phyloP scores from a whole-genome alignment of 2,329 filamentous ascomycete genomes.

The Alternaria atra region DNA sequence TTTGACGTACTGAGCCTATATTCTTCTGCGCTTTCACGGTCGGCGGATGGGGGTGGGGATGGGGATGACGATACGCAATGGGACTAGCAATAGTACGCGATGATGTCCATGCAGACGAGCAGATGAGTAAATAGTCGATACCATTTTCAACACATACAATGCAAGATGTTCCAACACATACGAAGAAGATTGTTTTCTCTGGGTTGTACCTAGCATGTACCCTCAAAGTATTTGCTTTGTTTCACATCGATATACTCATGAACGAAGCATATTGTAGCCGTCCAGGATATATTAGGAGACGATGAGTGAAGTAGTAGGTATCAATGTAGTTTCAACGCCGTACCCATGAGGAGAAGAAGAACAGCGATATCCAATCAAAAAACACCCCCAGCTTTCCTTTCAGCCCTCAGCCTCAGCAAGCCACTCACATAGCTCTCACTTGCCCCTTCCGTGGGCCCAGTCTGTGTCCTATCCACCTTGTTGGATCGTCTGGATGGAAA shows the following conservation, averaged over 20 bases:
- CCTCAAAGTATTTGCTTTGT: neutral
- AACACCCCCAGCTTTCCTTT: constrained; percentile 1
- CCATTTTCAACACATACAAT: constrained; percentile 9
- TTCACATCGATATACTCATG: neutral
- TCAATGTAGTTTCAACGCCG: constrained; percentile 18
- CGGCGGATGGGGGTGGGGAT: neutral
- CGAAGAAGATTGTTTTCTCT: neutral
- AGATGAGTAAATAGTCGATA: constrained; percentile 9
- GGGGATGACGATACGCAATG: neutral
- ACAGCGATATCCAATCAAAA: constrained; percentile 10
- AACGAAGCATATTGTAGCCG: neutral
- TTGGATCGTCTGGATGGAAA: neutral
- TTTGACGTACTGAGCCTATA: constrained; percentile 6
- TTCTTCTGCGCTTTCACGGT: neutral
- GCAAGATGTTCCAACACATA: neutral
- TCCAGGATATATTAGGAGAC: neutral
- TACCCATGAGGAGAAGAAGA: constrained; percentile 13
- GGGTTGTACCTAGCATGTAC: neutral
- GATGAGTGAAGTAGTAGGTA: neutral
- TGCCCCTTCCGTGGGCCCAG: neutral
- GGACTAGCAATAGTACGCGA: neutral
- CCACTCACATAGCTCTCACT: constrained; percentile 8
- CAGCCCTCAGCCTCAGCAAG: constrained; percentile 6
- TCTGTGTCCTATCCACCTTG: neutral
- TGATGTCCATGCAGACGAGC: constrained; percentile 5